Evolutionary conservation across 2,329 filamentous ascomycete species (phyloP).

Genomic region (Beauveria rudraprayagi): DNA sequence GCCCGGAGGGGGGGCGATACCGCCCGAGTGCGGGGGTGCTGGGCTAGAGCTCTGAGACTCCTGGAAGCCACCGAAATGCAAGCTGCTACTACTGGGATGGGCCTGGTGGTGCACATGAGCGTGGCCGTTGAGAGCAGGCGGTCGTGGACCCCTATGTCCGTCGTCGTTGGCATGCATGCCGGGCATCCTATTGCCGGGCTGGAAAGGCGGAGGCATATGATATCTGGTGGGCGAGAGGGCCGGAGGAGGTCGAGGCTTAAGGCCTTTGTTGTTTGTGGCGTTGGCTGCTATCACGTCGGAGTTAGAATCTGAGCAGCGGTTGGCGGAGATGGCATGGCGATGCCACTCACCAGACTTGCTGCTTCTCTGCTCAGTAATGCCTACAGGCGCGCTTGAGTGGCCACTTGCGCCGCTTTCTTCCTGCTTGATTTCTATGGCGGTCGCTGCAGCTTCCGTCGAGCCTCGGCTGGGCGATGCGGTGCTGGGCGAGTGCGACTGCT

Average conservation of each 20-base stretch:
- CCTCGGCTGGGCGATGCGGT: neutral
- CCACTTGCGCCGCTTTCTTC: neutral
- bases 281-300: slow-evolving; percentile 12
- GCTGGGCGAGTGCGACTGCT: slow-evolving; percentile 1
- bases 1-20: slow-evolving; percentile 42
- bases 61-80: slow-evolving; percentile 48
- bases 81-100: slow-evolving; percentile 46
- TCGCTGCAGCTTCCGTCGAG: slow-evolving; percentile 1
- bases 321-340: neutral
- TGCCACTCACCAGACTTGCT: slow-evolving; percentile 13
- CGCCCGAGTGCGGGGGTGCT: slow-evolving; percentile 39
- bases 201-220: slow-evolving; percentile 37
- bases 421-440: neutral
- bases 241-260: slow-evolving; percentile 22
- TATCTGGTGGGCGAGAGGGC: slow-evolving; percentile 29
- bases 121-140: slow-evolving; percentile 25
- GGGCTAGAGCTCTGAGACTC: slow-evolving; percentile 53
- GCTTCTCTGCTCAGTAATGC: slow-evolving; percentile 2
- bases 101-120: slow-evolving; percentile 37
- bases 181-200: slow-evolving; percentile 26
- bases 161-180: slow-evolving; percentile 27
- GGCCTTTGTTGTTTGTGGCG: slow-evolving; percentile 12
- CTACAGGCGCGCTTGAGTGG: neutral
- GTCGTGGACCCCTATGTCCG: slow-evolving; percentile 23
- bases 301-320: slow-evolving; percentile 6